Base-by-base conservation (phyloP, 2,329 filamentous ascomycete genomes). In the Raffaelea deltoideospora region DNA sequence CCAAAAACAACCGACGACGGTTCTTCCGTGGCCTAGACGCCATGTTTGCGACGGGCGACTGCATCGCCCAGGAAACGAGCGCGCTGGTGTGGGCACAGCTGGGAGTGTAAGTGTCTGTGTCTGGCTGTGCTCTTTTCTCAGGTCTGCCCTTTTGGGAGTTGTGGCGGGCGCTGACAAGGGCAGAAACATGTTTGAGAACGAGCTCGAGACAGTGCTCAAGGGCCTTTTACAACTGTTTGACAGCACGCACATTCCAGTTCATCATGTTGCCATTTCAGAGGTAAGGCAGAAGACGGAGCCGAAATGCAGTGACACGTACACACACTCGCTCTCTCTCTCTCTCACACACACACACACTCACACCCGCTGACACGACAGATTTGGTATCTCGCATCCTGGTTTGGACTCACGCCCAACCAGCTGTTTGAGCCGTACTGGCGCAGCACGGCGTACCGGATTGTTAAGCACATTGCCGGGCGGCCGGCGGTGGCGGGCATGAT, bases 391-490 rank as follows among this genome's bases (percentile, higher is more conserved):
- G 80, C 86, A 2, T 69, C 78, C 35, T 61, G 66, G 33, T 69
- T 76, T 29, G 64, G 66, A 3, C 64, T 72, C 27, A 78, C 73
- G 2, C 69, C 78, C 2, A 66, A 69, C 21, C 72, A 76, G 14
- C 61, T 98, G 0, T 78, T 96, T 39, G 75, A 78, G 38, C 86
- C 88, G 1, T 96, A 86, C 54, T 96, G 88, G 87, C 74, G 76
- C 45, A 88, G 72, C 22, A 65, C 98, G 31, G 87, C 85, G 1
- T 79, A 88, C 41, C 71, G 78, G 34, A 77, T 84, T 3, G 79
- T 90, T 21, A 88, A 86, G 52, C 84, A 94, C 47, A 68, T 96
- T 42, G 67, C 79, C 18, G 67, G 72, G 33, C 73, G 79, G 33
- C 88, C 90, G n/a, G 83, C 90, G 48, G 80, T 87, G 50, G 79